Base-by-base conservation (phyloP, 2,329 filamentous ascomycete species). In the Fusarium oxysporum region DNA sequence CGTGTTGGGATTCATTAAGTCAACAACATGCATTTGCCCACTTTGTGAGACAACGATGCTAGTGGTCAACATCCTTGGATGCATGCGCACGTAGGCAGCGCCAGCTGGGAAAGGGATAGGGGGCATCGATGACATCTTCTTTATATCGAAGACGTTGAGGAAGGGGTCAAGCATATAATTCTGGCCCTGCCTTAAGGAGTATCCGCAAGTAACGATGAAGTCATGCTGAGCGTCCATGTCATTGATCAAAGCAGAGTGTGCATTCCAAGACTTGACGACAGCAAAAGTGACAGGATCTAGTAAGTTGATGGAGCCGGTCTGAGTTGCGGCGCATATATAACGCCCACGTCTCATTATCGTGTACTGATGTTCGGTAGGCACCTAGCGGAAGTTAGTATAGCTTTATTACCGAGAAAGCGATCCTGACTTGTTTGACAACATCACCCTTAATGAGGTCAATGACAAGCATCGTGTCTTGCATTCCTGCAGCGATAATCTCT, bases 151-250 rank as follows among this genome's bases (percentile, higher is more conserved):
- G 38, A 98, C 95, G 76, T 98, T 97, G 66, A 97, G 94, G 65
- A 98, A 91, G 0, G 95, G 94, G 79, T 99, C 96, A 38, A 97
- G 89, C 85, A 97, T 95, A 71, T 93, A 93, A 44, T 91, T 90
- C 63, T 86, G 84, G 4, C 84, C 82, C 78, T 95, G 94, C 74
- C 96, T 90, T 30, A 94, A 88, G 3, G 96, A 97, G 82, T 94
- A 97, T 40, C 96, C 96, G 81, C 96, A 99, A 8, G 96, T 98
- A 28, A 98, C 93, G 60, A 99, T 91, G 74, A 96, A 96, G 81
- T 98, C 96, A 78, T 96, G 94, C 79, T 96, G 93, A 13, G 95
- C 94, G 83, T 99, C 96, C 93, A 99, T 98, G 81, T 98, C 96
- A 81, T 94, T 97, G 80, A 99, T 93, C 57, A 91, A 90, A 13